Evolutionary conservation across 441 rosid species (phyloP).

Genomic region (Eutrema salsugineum): DNA sequence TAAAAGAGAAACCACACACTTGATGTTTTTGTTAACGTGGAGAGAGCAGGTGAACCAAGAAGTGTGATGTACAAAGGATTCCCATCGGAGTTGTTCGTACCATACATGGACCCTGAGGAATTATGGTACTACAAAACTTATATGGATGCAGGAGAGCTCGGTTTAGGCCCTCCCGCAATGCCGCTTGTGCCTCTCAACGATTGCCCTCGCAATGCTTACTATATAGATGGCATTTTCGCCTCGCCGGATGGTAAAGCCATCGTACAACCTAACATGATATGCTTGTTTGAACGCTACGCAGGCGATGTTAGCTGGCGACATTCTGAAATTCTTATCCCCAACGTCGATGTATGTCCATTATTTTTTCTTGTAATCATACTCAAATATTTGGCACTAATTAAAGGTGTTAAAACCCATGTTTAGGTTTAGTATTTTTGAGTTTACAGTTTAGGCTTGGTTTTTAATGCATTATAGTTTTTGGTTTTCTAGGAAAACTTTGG

Average conservation of each 20-base stretch:
- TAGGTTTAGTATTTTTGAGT: too few species aligned
- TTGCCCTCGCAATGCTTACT: constrained; percentile 56
- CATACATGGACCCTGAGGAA: constrained; percentile 51
- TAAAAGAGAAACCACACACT: not conserved
- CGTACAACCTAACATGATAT: constrained; percentile 36
- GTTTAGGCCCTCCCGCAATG: constrained; percentile 40
- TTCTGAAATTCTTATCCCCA: constrained; percentile 4
- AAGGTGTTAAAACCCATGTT: not conserved
- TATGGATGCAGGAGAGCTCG: constrained; percentile 51
- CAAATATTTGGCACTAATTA: too few species aligned
- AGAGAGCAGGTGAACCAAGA: constrained; percentile 28
- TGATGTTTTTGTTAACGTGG: not conserved
- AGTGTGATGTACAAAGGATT: constrained; percentile 48
- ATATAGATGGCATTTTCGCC: constrained; percentile 39
- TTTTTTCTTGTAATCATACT: not conserved
- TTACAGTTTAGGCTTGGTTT: too few species aligned
- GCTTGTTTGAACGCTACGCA: constrained; percentile 42
- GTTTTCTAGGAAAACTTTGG: too few species aligned
- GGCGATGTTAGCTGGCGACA: constrained; percentile 11
- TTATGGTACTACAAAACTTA: constrained; percentile 42
- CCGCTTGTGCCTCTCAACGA: constrained; percentile 43
- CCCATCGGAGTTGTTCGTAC: constrained; percentile 49
- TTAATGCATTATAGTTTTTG: too few species aligned
- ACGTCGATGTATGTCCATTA: constrained; percentile 31
- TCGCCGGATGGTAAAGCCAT: constrained; percentile 36